Evolutionary conservation across 2,329 filamentous ascomycete genomes (phyloP).

Genomic region (Diplocarpon rosae): DNA sequence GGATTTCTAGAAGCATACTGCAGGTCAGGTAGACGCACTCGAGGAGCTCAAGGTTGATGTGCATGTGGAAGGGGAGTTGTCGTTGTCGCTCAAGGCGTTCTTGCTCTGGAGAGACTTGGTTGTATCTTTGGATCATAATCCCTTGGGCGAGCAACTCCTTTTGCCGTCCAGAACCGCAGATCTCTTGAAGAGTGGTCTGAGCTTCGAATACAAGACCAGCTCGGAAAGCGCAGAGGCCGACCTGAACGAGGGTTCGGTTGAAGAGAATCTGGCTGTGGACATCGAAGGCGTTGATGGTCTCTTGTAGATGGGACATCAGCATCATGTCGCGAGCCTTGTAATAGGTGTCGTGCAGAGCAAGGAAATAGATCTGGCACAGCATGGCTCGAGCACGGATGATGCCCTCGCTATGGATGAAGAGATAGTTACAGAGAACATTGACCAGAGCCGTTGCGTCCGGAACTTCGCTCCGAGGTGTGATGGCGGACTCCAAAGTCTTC

Average conservation of each 20-base stretch:
- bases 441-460: slow-evolving; percentile 67
- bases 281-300: slow-evolving; percentile 94
- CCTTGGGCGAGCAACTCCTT: slow-evolving; percentile 97
- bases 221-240: slow-evolving; percentile 96
- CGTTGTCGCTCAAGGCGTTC: slow-evolving; percentile 94
- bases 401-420: slow-evolving; percentile 88
- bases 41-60: slow-evolving; percentile 97
- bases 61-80: slow-evolving; percentile 99
- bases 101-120: slow-evolving; percentile 92
- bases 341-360: slow-evolving; percentile 94
- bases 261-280: slow-evolving; percentile 96
- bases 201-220: slow-evolving; percentile 94
- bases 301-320: slow-evolving; percentile 98
- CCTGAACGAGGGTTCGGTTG: slow-evolving; percentile 95
- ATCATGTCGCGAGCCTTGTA: slow-evolving; percentile 98
- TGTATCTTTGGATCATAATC: slow-evolving; percentile 96
- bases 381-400: slow-evolving; percentile 94
- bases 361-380: slow-evolving; percentile 98
- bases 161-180: slow-evolving; percentile 92
- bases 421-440: slow-evolving; percentile 82
- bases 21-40: slow-evolving; percentile 98
- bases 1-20: slow-evolving; percentile 98
- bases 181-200: slow-evolving; percentile 94
- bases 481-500: slow-evolving; percentile 57
- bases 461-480: slow-evolving; percentile 62